Conservation (phyloP, 2,329 filamentous ascomycete genomes). For the Xylariaceae sp. region DNA sequence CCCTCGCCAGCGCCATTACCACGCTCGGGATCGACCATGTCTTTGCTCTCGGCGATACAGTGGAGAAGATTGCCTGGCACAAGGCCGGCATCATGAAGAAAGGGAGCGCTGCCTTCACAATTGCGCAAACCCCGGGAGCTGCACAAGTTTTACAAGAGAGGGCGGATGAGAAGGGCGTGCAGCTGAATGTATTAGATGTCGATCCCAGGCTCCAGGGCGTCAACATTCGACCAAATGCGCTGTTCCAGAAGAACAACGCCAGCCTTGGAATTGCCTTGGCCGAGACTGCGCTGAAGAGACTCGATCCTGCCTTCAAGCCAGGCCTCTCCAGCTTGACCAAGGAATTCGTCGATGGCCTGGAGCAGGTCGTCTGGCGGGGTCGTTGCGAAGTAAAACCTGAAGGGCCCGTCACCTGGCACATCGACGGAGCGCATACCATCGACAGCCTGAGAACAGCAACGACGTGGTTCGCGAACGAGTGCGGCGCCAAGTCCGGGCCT, state of each 20-base stretch:
- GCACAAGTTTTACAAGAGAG: slow-evolving; percentile 43
- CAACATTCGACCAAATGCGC: slow-evolving; percentile 46
- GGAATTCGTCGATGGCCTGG: slow-evolving; percentile 67
- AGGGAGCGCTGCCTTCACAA: slow-evolving; percentile 53
- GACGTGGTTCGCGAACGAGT: slow-evolving; percentile 68
- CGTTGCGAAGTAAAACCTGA: slow-evolving; percentile 63
- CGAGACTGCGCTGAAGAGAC: slow-evolving; percentile 42
- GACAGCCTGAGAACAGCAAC: slow-evolving; percentile 82
- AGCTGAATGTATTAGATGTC: slow-evolving; percentile 41
- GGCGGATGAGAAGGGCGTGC: slow-evolving; percentile 48
- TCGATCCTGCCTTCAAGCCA: slow-evolving; percentile 35
- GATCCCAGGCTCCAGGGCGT: slow-evolving; percentile 44
- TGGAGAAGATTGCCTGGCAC: slow-evolving; percentile 67
- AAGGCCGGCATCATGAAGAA: slow-evolving; percentile 67
- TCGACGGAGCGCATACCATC: slow-evolving; percentile 89
- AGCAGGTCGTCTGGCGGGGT: slow-evolving; percentile 71
- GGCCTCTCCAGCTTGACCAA: slow-evolving; percentile 43
- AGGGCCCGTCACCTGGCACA: slow-evolving; percentile 65
- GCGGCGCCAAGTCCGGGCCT: slow-evolving; percentile 20
- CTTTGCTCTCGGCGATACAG: slow-evolving; percentile 54
- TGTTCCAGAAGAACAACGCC: slow-evolving; percentile 56
- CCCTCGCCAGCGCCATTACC: slow-evolving; percentile 56
- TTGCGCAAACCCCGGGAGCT: slow-evolving; percentile 45
- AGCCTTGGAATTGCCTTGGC: slow-evolving; percentile 47
- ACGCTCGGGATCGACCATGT: slow-evolving; percentile 67